These are phyloP conservation scores for Trypanosoma grayi DNA, from an alignment of 208 protist species.

Conservation along the genomic window DNA sequence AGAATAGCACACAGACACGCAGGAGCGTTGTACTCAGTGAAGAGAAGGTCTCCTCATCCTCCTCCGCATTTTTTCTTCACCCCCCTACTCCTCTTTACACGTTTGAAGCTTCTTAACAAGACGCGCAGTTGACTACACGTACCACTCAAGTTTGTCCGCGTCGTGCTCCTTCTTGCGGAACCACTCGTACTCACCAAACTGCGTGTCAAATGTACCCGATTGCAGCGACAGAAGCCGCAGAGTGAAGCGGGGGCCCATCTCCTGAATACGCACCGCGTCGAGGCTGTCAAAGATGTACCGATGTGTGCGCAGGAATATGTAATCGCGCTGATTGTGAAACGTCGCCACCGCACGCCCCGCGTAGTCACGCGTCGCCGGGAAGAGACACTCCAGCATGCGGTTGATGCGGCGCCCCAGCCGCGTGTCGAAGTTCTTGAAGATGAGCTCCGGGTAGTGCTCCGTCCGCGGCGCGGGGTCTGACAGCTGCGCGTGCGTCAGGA, in stretches of 20 bases:
- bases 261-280: constrained; percentile 87
- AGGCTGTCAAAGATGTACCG: constrained; percentile 92
- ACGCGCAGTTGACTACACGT: constrained; percentile 40
- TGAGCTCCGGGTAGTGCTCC: constrained; percentile 93
- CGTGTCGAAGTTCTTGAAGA: constrained; percentile 94
- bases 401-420: constrained; percentile 85
- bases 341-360: constrained; percentile 88
- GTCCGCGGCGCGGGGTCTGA: constrained; percentile 77
- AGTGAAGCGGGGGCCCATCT: constrained; percentile 93
- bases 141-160: constrained; percentile 88
- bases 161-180: constrained; percentile 93
- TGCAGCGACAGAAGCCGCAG: constrained; percentile 88
- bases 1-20: too few relatives aligned
- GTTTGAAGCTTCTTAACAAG: constrained; percentile 13
- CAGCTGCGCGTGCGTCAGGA: constrained; percentile 77
- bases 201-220: constrained; percentile 89
- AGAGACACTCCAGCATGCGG: constrained; percentile 86
- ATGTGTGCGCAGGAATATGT: constrained; percentile 93
- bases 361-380: constrained; percentile 88
- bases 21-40: too few relatives aligned
- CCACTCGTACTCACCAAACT: constrained; percentile 94
- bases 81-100: constrained; percentile 7
- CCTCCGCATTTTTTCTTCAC: neutral
- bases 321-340: constrained; percentile 94
- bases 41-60: neutral